Percentiles rank a stretch among this genome's conserved stretches.
Evolutionary conservation across 2,329 filamentous ascomycete genomes (phyloP).

Genomic region (Sclerotinia glacialis): DNA sequence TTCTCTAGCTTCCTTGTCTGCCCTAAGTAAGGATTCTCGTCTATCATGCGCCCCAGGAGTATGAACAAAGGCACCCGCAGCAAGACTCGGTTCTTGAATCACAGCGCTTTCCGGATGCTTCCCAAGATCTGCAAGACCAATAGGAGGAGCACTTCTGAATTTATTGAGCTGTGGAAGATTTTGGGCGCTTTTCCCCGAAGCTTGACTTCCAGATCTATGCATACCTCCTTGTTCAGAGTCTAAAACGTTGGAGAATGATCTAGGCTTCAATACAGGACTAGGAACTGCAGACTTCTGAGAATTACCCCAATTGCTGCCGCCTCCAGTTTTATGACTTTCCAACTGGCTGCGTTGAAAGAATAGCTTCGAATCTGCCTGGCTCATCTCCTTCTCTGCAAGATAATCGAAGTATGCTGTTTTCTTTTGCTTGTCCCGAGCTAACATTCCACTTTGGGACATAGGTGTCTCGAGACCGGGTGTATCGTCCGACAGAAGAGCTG

Average conservation of each 20-base stretch:
- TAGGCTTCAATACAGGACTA: conserved; percentile 36
- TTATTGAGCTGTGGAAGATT: conserved; percentile 22
- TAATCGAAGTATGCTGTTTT: conserved; percentile 92
- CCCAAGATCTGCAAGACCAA: conserved; percentile 35
- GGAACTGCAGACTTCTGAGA: conserved; percentile 35
- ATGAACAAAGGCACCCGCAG: conserved; percentile 17
- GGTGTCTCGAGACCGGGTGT: conserved; percentile 32
- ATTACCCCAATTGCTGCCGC: conserved; percentile 37
- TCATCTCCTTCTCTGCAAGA: conserved; percentile 90
- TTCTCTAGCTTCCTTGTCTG: conserved; percentile 39
- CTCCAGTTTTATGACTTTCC: conserved; percentile 42
- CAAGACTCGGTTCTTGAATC: conserved; percentile 35
- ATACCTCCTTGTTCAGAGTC: conserved; percentile 31
- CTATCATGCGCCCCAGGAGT: conserved; percentile 23
- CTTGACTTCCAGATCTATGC: conserved; percentile 34
- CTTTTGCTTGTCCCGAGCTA: conserved; percentile 58
- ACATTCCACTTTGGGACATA: conserved; percentile 46
- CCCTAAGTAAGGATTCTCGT: conserved; percentile 32
- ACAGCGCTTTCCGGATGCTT: conserved; percentile 37
- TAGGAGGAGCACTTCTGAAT: conserved; percentile 34
- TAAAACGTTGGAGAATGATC: conserved; percentile 31
- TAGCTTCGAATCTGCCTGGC: conserved; percentile 88
- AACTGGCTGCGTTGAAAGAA: conserved; percentile 90
- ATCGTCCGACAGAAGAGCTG: conserved; percentile 32
- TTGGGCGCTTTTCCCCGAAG: conserved; percentile 33